These are phyloP conservation scores for Aspergillus eucalypticola DNA, from an alignment of 2,329 filamentous ascomycete species.

Conservation along the genomic window DNA sequence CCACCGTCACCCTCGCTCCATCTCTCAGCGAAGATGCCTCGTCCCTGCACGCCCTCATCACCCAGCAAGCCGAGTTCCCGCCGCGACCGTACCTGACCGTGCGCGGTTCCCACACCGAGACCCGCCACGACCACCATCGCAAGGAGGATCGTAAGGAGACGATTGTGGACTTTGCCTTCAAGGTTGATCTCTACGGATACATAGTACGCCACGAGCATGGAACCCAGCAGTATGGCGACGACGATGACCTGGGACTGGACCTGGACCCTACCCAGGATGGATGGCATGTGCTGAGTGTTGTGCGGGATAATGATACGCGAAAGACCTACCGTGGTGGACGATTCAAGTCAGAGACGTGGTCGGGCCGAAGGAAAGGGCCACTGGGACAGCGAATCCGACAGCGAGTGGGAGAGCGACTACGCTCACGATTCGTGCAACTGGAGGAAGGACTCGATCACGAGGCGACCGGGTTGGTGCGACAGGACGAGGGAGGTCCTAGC, in stretches of 20 bases:
- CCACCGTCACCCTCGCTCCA: slow-evolving; percentile 11
- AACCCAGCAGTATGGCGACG: background rate
- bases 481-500: slow-evolving; percentile 18
- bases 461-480: slow-evolving; percentile 5
- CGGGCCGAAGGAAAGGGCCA: background rate
- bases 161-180: slow-evolving; percentile 34
- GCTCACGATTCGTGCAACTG: background rate
- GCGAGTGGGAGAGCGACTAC: background rate
- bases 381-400: background rate
- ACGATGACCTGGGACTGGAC: slow-evolving; percentile 1
- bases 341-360: slow-evolving; percentile 4
- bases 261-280: slow-evolving; percentile 10
- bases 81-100: slow-evolving; percentile 58
- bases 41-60: slow-evolving; percentile 48
- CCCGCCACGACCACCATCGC: slow-evolving; percentile 17
- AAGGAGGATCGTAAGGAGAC: slow-evolving; percentile 26
- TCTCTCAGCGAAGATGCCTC: slow-evolving; percentile 11
- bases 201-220: slow-evolving; percentile 18
- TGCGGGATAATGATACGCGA: slow-evolving; percentile 25
- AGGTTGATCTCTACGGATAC: slow-evolving; percentile 25
- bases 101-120: slow-evolving; percentile 56
- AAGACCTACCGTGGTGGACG: slow-evolving; percentile 31
- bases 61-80: slow-evolving; percentile 38
- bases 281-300: slow-evolving; percentile 21
- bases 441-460: background rate